A percentile compares a stretch with the other conserved stretches of the same genome.
Conservation (phyloP, 163 green algal genomes). For the Scenedesmus sp. region DNA sequence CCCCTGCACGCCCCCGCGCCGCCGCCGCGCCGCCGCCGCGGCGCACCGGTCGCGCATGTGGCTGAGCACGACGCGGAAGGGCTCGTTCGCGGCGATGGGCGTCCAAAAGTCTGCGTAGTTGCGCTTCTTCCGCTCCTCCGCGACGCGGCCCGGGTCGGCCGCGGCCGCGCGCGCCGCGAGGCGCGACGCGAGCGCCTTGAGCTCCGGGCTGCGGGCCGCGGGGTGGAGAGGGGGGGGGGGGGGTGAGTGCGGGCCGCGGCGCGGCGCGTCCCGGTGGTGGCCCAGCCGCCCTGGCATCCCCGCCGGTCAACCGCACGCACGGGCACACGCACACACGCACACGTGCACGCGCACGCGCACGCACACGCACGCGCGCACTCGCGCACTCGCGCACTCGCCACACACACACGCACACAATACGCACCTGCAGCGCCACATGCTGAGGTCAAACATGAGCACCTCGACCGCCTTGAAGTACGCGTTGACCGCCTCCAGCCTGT, state of each 20-base stretch:
- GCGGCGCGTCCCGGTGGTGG: no score
- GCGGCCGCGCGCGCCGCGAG: not conserved
- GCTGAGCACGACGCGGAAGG: constrained; percentile 92
- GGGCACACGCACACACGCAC: no score
- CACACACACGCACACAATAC: no score
- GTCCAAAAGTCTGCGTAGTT: constrained; percentile 88
- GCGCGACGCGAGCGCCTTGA: constrained; percentile 36
- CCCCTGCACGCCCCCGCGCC: no score
- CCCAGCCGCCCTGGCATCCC: no score
- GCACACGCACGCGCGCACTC: not conserved
- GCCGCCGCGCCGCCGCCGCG: not conserved
- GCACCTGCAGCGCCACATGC: constrained; percentile 84
- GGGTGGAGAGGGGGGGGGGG: not conserved
- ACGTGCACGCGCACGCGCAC: no score
- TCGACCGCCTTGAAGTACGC: constrained; percentile 68
- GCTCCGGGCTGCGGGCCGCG: constrained; percentile 7
- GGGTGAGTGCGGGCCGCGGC: not conserved
- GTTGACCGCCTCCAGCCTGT: constrained; percentile 59
- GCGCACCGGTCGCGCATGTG: constrained; percentile 81
- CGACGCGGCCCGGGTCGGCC: constrained; percentile 57
- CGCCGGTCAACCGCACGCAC: no score
- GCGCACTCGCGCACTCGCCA: no score
- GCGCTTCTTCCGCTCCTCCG: constrained; percentile 83
- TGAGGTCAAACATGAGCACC: constrained; percentile 95
- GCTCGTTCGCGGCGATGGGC: constrained; percentile 79